Conservation (phyloP, 2,329 filamentous ascomycete genomes). For the Beauveria sp. region DNA sequence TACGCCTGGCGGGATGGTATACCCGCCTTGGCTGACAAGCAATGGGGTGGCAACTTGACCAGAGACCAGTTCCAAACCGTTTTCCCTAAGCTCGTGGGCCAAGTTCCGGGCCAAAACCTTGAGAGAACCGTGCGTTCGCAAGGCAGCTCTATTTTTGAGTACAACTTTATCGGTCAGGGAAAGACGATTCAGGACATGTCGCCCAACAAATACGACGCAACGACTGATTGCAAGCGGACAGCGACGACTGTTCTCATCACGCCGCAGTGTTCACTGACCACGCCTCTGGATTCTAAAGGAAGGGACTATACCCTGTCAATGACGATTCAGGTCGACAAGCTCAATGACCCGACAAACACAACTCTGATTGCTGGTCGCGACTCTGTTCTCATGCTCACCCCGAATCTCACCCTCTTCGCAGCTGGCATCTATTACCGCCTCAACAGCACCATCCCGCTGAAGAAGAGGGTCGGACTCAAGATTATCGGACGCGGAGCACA, state of each 20-base stretch:
- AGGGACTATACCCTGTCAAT: slow-evolving; percentile 48
- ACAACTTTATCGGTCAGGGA: slow-evolving; percentile 15
- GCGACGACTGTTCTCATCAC: slow-evolving; percentile 24
- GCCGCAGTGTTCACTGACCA: slow-evolving; percentile 33
- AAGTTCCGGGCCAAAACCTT: slow-evolving; percentile 17
- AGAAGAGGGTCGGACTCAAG: neutral
- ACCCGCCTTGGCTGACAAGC: slow-evolving; percentile 20
- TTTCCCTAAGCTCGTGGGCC: slow-evolving; percentile 13
- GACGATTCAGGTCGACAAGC: slow-evolving; percentile 26
- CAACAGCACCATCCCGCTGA: slow-evolving; percentile 17
- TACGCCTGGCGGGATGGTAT: slow-evolving; percentile 20
- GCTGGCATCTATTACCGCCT: slow-evolving; percentile 28
- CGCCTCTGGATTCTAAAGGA: slow-evolving; percentile 45
- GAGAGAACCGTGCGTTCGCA: slow-evolving; percentile 15
- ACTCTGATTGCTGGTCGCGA: slow-evolving; percentile 35
- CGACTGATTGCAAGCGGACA: slow-evolving; percentile 27
- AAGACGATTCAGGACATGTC: slow-evolving; percentile 14
- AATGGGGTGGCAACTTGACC: slow-evolving; percentile 19
- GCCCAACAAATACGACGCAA: slow-evolving; percentile 20
- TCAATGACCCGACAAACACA: slow-evolving; percentile 25
- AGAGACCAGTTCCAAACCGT: slow-evolving; percentile 9
- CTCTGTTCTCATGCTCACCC: slow-evolving; percentile 35
- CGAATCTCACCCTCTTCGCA: slow-evolving; percentile 28
- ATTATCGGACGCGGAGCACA: neutral
- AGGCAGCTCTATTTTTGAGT: slow-evolving; percentile 15